Base-by-base conservation (phyloP, 345 rosid species). In the Eucalyptus fibrosa region DNA sequence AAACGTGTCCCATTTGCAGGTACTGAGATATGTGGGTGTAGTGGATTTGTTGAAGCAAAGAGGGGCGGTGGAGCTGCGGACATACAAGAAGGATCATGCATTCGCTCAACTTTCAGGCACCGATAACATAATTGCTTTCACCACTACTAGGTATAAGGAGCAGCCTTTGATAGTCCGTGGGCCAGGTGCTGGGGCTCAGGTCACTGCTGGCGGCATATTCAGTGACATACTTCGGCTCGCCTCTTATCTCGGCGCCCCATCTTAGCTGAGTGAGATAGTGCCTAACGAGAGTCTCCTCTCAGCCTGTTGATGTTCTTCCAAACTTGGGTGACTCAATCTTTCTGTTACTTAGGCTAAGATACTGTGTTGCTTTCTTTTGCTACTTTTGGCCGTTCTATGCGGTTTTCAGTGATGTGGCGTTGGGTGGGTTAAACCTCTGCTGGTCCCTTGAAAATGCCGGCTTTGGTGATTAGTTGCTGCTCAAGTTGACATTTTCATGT, bases 101-200 rank as follows among this genome's bases (percentile, higher is more conserved):
- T 98, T 98, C 88, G 98, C 98, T 5, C 99, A 97, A 91, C 96
- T 98, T 17, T 92, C 98, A 2, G 99, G 99, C 34, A 95, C 99
- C 0, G 99, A 97, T 88, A 98, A 97, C 92, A 98, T 98, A 89
- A 98, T 97, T 87, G 99, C 99, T 59, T 97, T 98, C 95, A 95
- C 99, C 34, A 97, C 99, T 16, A 92, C 91, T 87, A 95, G 99
- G 91, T 96, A 97, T 94, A 96, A 93, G 92, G 95, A 95, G 30
- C 99, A 97, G 89, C 99, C 99, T 16, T 92, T 98, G 53, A 98
- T 98, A 44, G 98, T 97, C 56, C 97, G 99, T 13, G 99, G 99
- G 12, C 99, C 99, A 9, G 99, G 99, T 42, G 99, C 99, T 12
- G 99, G 99, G 56, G 99, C 99, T 47, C 96, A 98, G 92, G 99